Base-by-base conservation (phyloP, 2,329 filamentous ascomycete genomes). In the Diaporthe caulivora region DNA sequence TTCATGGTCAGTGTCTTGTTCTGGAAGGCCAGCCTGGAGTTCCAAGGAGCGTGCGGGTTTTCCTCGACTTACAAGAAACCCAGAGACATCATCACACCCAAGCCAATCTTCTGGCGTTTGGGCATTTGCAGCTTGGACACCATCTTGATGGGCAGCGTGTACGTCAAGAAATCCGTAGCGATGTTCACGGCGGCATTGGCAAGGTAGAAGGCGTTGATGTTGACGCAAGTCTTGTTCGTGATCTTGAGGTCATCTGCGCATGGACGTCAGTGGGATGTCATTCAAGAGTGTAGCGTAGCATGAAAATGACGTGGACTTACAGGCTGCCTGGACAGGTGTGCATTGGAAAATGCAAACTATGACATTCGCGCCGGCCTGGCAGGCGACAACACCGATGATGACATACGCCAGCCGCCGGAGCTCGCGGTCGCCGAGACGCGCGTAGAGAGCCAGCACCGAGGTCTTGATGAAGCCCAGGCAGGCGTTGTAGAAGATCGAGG, bases 401-500 rank as follows among this genome's bases (percentile, higher is more conserved):
- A 81, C 53, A 24, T 81, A 78, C 18, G 84, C 80, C 11, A 85
- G 69, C 2, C 78, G 78, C 5, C 79, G 81, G 26, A 86, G 81
- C 17, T 54, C 76, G 4, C 78, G 78, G 74, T 86, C 84, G 11
- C 70, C 83, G 7, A 86, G 80, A 8, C 85, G 82, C 71, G 81
- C 83, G 76, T 87, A 87, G 47, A 87, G 82, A 31, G 82, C 81
- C 26, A 87, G 80, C 2, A 86, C 84, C 1, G 85, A 87, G 37
- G 83, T 80, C 76, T 88, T 87, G 78, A 87, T 80, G 77, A 87
- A 86, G 26, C 85, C 85, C 4, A 87, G 79, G 44, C 80, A 81
- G 49, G 85, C 82, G 29, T 86, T 84, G 76, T 87, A 87, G 79
- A 87, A 86, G 76, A 86, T 84, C 26, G 86, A 85, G 75, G 81